Evolutionary conservation across 2,329 filamentous ascomycete species (phyloP).

Genomic region (Sarocladium strictum): DNA sequence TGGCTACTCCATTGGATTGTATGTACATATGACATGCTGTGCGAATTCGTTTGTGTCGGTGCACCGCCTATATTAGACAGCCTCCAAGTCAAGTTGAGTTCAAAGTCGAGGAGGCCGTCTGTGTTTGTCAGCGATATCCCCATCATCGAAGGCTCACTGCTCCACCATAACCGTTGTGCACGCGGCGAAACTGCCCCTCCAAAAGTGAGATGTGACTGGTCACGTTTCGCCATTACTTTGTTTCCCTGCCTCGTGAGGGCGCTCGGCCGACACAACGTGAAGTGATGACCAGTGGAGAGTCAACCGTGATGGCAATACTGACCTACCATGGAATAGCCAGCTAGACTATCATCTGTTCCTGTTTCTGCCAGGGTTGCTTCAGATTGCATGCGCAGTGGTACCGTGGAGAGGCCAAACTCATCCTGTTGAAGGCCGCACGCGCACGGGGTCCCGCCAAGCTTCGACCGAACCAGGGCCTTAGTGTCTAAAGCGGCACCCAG

Average conservation of each 20-base stretch:
- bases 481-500: not conserved
- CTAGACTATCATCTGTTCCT: too few relatives aligned
- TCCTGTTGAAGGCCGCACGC: not conserved
- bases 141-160: not conserved
- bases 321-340: too few relatives aligned
- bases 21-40: not conserved
- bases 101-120: not conserved
- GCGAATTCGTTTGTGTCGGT: not conserved
- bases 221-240: not conserved
- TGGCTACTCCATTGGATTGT: not conserved
- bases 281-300: not conserved
- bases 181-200: not conserved
- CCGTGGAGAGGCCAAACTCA: too few relatives aligned
- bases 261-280: not conserved
- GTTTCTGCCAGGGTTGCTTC: too few relatives aligned
- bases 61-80: not conserved
- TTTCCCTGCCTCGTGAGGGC: not conserved
- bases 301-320: too few relatives aligned
- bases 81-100: not conserved
- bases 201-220: conserved; percentile 5
- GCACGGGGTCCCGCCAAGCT: not conserved
- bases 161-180: conserved; percentile 3
- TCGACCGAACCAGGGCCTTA: not conserved
- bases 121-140: not conserved
- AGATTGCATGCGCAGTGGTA: too few relatives aligned